Base-by-base conservation (phyloP, 2,329 filamentous ascomycete species). In the Monosporascus sp. region DNA sequence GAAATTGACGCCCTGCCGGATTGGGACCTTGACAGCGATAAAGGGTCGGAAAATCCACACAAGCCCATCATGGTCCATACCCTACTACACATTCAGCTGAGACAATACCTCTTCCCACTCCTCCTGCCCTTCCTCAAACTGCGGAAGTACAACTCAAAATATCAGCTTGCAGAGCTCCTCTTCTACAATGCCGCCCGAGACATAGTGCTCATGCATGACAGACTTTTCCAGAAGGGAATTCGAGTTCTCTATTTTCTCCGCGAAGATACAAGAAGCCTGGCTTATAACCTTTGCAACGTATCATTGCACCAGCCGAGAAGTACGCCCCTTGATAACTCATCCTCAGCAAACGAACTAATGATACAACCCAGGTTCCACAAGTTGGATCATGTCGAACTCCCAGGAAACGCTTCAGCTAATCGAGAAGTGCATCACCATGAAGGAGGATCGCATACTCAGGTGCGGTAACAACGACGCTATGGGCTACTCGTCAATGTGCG, bases 391-490 rank as follows among this genome's bases (percentile, higher is more conserved):
- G 77, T 77, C 81, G 64, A 83, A 82, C 66, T 77, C 79, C 3
- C 75, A 77, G 53, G 80, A 84, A 67, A 84, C 81, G 1, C 73
- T 84, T 56, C 75, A 78, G 65, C 71, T 84, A n/a, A 76, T 85
- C 11, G 80, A 84, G 62, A 82, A 80, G 63, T 84, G 81, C 55
- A 74, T 84, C 38, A 68, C 70, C 47, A 79, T 85, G 74, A 83
- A 83, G 63, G 81, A 84, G 60, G 81, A 84, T 58, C 76, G 80
- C 1, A 74, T 84, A 7, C 65, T 85, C 24, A 72, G 81, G n/a
- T 83, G 80, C 56, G 81, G 81, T 17, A 84, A 84, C 68, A 82
- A 83, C 60, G 82, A 85, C 62, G 81, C 82, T 0, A 84, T 82
- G 82, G 80, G 80, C 18, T 83, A 84, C 65, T 81, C 78, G 51